These are phyloP conservation scores for Arthroderma uncinatum DNA, from an alignment of 2,329 filamentous ascomycete genomes.

Conservation along the genomic window DNA sequence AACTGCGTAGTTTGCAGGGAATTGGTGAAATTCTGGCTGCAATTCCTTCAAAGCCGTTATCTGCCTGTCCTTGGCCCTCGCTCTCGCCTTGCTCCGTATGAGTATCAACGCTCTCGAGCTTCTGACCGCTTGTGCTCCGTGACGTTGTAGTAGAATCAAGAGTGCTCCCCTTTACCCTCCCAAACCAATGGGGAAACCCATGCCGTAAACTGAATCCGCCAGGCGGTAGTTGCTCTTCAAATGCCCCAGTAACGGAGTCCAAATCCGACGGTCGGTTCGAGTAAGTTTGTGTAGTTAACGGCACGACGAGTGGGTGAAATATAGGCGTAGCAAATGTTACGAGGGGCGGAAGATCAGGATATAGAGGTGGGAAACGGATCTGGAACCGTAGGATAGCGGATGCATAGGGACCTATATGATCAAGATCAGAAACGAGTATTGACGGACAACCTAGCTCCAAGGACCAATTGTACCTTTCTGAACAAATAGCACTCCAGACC, in stretches of 20 bases:
- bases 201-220: slow-evolving; percentile 84
- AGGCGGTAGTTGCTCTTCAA: slow-evolving; percentile 71
- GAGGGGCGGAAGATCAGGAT: slow-evolving; percentile 67
- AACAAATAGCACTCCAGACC: slow-evolving; percentile 87
- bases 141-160: slow-evolving; percentile 27
- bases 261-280: slow-evolving; percentile 59
- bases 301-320: slow-evolving; percentile 87
- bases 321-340: slow-evolving; percentile 86
- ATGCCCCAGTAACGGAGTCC: slow-evolving; percentile 70
- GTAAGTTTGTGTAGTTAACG: slow-evolving; percentile 89
- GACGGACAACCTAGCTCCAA: slow-evolving; percentile 10
- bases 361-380: slow-evolving; percentile 71
- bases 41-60: not conserved
- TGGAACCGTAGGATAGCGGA: slow-evolving; percentile 81
- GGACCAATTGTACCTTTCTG: slow-evolving; percentile 55
- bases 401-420: slow-evolving; percentile 66
- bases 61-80: not conserved
- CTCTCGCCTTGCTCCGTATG: not conserved
- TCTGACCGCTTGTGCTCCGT: slow-evolving; percentile 32
- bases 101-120: not conserved
- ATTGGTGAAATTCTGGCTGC: not conserved
- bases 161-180: slow-evolving; percentile 42
- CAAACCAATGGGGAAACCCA: slow-evolving; percentile 85
- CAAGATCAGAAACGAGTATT: not conserved
- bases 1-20: not conserved